Conservation (phyloP, 306 rosid genomes). For the Sechiopsis laciniata region DNA sequence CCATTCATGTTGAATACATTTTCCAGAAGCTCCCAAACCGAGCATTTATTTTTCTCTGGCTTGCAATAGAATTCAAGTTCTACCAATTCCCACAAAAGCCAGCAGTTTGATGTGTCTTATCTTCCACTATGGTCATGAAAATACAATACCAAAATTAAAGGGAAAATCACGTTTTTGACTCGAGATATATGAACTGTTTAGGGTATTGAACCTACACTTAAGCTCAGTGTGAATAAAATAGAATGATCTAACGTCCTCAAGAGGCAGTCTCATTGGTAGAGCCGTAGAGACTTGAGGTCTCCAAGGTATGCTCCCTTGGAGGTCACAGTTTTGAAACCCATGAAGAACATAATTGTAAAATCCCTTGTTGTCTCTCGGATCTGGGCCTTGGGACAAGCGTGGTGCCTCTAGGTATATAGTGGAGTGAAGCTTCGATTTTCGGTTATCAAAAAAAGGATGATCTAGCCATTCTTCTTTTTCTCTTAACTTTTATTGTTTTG, state of each 20-base stretch:
- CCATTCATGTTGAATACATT: background rate
- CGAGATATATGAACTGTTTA: conserved; percentile 3
- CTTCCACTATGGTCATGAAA: background rate
- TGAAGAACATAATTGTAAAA: too few relatives aligned
- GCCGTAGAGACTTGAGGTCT: too few relatives aligned
- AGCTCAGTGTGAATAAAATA: background rate
- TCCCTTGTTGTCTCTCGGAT: too few relatives aligned
- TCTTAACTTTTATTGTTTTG: background rate
- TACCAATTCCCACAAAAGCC: background rate
- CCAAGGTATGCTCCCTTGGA: too few relatives aligned
- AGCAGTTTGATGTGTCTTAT: conserved; percentile 4
- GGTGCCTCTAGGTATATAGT: too few relatives aligned
- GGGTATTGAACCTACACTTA: background rate
- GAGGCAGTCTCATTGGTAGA: too few relatives aligned
- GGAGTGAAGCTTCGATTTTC: too few relatives aligned
- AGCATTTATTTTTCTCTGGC: background rate
- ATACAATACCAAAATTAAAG: background rate
- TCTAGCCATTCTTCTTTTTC: background rate
- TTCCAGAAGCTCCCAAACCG: background rate
- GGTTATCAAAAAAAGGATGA: too few relatives aligned
- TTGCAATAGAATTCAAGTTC: background rate
- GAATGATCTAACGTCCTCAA: too few relatives aligned
- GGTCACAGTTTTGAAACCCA: too few relatives aligned
- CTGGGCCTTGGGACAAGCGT: too few relatives aligned
- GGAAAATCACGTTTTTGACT: background rate